Conservation (phyloP, 139 green algal species). For the Gonium pectorale region DNA sequence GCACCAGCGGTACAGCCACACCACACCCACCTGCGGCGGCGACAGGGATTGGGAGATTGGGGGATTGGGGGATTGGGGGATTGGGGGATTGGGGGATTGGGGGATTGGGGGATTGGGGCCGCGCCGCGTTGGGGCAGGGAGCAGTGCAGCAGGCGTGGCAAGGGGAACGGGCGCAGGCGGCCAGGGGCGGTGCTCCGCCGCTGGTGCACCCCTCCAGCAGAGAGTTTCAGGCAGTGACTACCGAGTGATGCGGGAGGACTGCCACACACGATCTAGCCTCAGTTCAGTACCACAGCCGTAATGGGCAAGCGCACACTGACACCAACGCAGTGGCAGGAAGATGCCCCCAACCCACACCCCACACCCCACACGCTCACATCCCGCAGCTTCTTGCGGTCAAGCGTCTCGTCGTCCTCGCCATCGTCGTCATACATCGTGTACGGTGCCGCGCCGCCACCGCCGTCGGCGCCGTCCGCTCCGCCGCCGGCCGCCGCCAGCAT, state of each 20-base stretch:
- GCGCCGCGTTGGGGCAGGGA: not conserved
- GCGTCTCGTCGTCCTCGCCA: conserved; percentile 55
- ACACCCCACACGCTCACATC: conserved; percentile 15
- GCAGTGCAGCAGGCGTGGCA: too few species aligned
- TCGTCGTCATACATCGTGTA: conserved; percentile 41
- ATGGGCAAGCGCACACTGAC: too few species aligned
- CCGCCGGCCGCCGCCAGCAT: conserved; percentile 19
- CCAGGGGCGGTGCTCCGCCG: too few species aligned
- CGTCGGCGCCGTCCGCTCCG: not conserved
- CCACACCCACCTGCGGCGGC: conserved; percentile 19
- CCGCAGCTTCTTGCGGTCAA: conserved; percentile 51
- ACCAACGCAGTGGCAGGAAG: too few species aligned
- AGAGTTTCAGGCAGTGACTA: too few species aligned
- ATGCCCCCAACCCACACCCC: too few species aligned
- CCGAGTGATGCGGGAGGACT: too few species aligned
- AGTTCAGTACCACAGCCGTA: too few species aligned
- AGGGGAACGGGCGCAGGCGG: too few species aligned
- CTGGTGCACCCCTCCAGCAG: too few species aligned
- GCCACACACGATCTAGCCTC: too few species aligned
- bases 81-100: too few species aligned
- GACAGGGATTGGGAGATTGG: not conserved
- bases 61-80: not conserved
- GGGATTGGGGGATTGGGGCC: not conserved
- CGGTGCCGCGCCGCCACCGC: not conserved
- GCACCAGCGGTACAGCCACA: conserved; percentile 58